phyloP scores from a whole-genome alignment of 2,329 filamentous ascomycete species.

The Thermomyces lanuginosus region DNA sequence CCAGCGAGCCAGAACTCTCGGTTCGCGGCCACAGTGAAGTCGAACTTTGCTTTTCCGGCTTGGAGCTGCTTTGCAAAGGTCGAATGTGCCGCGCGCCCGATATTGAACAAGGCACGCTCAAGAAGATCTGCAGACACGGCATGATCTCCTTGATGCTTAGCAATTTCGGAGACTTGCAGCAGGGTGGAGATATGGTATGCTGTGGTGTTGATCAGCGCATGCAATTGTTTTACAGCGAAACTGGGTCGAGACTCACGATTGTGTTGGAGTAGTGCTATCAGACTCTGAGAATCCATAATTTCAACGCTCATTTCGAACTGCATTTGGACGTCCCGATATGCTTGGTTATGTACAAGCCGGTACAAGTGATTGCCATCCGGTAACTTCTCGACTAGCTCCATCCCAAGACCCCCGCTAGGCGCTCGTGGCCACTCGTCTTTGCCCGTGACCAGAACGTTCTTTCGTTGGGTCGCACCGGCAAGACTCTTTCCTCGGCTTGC shows the following conservation, averaged over 20 bases:
- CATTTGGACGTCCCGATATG: slow-evolving; percentile 58
- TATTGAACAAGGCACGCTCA: slow-evolving; percentile 80
- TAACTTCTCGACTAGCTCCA: slow-evolving; percentile 49
- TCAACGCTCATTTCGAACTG: slow-evolving; percentile 69
- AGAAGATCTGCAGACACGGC: slow-evolving; percentile 72
- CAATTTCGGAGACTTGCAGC: slow-evolving; percentile 84
- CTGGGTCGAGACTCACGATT: slow-evolving; percentile 31
- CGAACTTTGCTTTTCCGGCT: slow-evolving; percentile 61
- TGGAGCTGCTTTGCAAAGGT: slow-evolving; percentile 62
- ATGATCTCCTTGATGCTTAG: slow-evolving; percentile 79
- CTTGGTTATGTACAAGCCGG: slow-evolving; percentile 55
- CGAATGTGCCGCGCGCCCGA: slow-evolving; percentile 75
- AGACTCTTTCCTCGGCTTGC: slow-evolving; percentile 47
- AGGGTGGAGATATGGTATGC: slow-evolving; percentile 83
- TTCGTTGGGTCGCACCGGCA: slow-evolving; percentile 52
- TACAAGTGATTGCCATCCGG: slow-evolving; percentile 52
- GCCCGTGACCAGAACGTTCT: slow-evolving; percentile 72
- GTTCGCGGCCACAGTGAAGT: slow-evolving; percentile 72
- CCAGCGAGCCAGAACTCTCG: slow-evolving; percentile 82
- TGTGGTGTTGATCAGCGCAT: slow-evolving; percentile 16
- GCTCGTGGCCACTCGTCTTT: slow-evolving; percentile 75
- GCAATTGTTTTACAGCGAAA: no score
- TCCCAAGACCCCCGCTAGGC: slow-evolving; percentile 64
- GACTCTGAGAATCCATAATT: slow-evolving; percentile 63
- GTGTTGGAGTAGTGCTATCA: slow-evolving; percentile 57